Conservation (phyloP, 2,329 filamentous ascomycete species). For the Diaporthe velutina region DNA sequence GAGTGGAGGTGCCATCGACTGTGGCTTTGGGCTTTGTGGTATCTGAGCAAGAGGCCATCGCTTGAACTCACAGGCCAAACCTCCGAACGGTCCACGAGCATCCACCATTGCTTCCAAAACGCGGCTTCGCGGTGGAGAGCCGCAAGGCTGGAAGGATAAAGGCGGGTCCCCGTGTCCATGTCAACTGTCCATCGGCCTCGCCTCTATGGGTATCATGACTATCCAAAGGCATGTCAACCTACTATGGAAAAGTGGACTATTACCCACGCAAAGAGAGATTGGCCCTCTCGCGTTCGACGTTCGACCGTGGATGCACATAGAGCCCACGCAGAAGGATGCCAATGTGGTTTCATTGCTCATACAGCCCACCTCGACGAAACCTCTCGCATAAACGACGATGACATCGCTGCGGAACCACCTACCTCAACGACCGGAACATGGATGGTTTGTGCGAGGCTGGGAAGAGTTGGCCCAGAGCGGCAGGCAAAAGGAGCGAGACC, state of each 20-base stretch:
- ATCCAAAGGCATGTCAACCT: no score
- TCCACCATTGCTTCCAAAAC: not conserved
- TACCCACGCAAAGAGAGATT: not conserved
- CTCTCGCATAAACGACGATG: not conserved
- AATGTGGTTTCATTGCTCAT: not conserved
- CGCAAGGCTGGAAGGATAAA: not conserved
- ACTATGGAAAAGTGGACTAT: not conserved
- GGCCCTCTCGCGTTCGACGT: not conserved
- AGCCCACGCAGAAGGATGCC: not conserved
- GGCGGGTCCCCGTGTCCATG: not conserved
- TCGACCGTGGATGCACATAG: not conserved
- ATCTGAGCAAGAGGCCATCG: conserved; percentile 38
- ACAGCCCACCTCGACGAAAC: not conserved
- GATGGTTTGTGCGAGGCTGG: not conserved
- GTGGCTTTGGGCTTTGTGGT: conserved; percentile 43
- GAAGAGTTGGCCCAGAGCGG: not conserved
- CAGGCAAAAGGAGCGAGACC: conserved; percentile 12
- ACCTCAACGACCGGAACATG: not conserved
- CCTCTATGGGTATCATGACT: not conserved
- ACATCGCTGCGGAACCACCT: not conserved
- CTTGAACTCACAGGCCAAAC: not conserved
- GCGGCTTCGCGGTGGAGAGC: not conserved
- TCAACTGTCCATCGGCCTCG: not conserved
- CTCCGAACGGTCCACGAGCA: not conserved
- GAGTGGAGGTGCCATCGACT: conserved; percentile 16